Conservation (phyloP, 805 yeast species). For the Candida tammaniensis region DNA sequence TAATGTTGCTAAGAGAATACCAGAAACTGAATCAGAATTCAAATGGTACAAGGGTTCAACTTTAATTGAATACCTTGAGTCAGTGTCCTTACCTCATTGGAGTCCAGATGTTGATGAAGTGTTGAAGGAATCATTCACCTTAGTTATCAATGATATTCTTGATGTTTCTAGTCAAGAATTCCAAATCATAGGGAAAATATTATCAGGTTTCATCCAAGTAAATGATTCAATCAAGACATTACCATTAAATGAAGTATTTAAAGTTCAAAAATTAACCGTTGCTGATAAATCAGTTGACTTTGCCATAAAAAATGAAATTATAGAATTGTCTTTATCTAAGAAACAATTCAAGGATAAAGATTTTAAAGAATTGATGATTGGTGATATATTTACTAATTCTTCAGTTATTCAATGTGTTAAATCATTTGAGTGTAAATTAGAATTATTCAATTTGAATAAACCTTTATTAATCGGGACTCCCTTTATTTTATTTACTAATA, state of each 20-base stretch:
- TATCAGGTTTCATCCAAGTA: conserved; percentile 64
- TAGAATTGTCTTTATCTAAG: conserved; percentile 46
- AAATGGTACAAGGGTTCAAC: conserved; percentile 50
- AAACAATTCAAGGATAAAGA: conserved; percentile 48
- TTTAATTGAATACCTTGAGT: conserved; percentile 40
- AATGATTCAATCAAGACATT: conserved; percentile 62
- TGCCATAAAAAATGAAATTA: conserved; percentile 57
- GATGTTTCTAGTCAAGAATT: conserved; percentile 48
- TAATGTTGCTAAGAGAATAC: conserved; percentile 49
- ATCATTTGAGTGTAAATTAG: conserved; percentile 26
- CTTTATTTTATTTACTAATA: conserved; percentile 72
- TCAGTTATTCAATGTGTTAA: conserved; percentile 25
- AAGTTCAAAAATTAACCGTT: conserved; percentile 39
- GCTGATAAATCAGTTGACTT: conserved; percentile 46
- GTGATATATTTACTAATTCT: conserved; percentile 46
- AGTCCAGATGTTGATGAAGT: conserved; percentile 17
- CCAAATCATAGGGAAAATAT: conserved; percentile 60
- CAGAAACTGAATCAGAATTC: conserved; percentile 22
- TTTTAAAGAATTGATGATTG: conserved; percentile 57
- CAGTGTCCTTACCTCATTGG: conserved; percentile 19
- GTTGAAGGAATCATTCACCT: conserved; percentile 44
- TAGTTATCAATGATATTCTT: conserved; percentile 63
- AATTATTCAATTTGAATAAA: conserved; percentile 46
- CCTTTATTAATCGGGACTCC: conserved; percentile 82
- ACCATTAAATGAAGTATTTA: conserved; percentile 48